Percentiles rank a stretch among this genome's conserved stretches.
phyloP scores from a whole-genome alignment of 352 stramenopile genomes.

The Globisporangium okanoganense region DNA sequence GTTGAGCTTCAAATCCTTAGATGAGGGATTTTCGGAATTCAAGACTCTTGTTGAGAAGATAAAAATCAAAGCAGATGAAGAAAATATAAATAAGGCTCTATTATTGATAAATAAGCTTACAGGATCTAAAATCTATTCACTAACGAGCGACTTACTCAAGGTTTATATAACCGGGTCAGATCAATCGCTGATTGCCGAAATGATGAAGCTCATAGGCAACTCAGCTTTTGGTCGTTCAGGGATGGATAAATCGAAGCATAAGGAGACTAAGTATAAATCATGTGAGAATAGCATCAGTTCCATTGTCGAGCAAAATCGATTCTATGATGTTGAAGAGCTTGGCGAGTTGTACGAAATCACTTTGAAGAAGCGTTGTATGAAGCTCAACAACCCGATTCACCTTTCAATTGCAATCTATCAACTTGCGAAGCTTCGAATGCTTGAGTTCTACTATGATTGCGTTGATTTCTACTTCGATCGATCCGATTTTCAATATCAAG shows the following conservation, averaged over 20 bases:
- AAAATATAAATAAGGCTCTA: too few species aligned
- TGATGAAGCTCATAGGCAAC: slow-evolving; percentile 20
- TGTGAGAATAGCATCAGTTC: slow-evolving; percentile 4
- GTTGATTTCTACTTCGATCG: slow-evolving; percentile 16
- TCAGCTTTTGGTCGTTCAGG: slow-evolving; percentile 13
- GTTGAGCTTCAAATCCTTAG: too few species aligned
- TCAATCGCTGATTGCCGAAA: slow-evolving; percentile 14
- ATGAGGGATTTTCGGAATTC: too few species aligned
- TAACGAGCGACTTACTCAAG: too few species aligned
- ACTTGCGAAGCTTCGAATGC: slow-evolving; percentile 14
- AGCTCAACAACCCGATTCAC: slow-evolving; percentile 12
- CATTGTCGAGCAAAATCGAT: slow-evolving; percentile 12
- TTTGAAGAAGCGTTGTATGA: slow-evolving; percentile 10
- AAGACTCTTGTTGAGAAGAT: too few species aligned
- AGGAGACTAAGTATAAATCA: slow-evolving; percentile 13
- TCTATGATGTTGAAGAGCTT: slow-evolving; percentile 12
- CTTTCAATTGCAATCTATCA: slow-evolving; percentile 12
- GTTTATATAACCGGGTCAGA: too few species aligned
- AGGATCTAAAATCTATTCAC: too few species aligned
- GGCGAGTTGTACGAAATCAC: slow-evolving; percentile 15
- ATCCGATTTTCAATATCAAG: slow-evolving; percentile 14
- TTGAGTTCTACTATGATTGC: slow-evolving; percentile 15
- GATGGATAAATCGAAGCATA: slow-evolving; percentile 19
- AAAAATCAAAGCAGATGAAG: too few species aligned
- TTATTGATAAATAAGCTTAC: too few species aligned